Conservation (phyloP, 164 flowering plant species). For the Vitis cinerea region DNA sequence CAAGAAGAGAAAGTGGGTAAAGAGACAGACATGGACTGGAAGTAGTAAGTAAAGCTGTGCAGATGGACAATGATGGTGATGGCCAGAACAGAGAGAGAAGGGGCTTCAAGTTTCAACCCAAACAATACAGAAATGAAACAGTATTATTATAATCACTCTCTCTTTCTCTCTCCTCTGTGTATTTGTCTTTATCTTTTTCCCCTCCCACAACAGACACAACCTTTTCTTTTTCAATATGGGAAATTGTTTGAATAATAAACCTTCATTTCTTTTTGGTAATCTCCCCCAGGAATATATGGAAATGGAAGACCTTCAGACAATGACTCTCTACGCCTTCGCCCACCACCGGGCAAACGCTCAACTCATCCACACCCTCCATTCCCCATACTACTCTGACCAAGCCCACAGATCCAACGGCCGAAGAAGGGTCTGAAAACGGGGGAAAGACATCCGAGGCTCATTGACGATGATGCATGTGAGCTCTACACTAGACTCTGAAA, state of each 20-base stretch:
- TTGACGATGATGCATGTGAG: background rate
- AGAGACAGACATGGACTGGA: conserved; percentile 4
- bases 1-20: background rate
- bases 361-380: too few relatives aligned
- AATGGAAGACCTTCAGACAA: background rate
- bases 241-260: too few relatives aligned
- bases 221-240: background rate
- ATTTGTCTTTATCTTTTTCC: conserved; percentile 25
- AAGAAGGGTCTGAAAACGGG: too few relatives aligned
- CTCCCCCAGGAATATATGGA: conserved; percentile 4
- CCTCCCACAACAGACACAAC: conserved; percentile 1
- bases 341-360: too few relatives aligned
- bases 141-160: conserved; percentile 7
- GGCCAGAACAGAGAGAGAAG: conserved; percentile 19
- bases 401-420: too few relatives aligned
- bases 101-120: conserved; percentile 12
- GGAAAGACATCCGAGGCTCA: background rate
- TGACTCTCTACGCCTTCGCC: too few relatives aligned
- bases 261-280: background rate
- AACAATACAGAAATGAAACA: conserved; percentile 21
- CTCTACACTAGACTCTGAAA: too few relatives aligned
- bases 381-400: too few relatives aligned
- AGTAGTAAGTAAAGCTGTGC: conserved; percentile 21
- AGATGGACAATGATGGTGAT: conserved; percentile 36
- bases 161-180: conserved; percentile 3